Conservation (phyloP, 176 grass and related monocot genomes). For the Echinochloa phyllopogon region DNA sequence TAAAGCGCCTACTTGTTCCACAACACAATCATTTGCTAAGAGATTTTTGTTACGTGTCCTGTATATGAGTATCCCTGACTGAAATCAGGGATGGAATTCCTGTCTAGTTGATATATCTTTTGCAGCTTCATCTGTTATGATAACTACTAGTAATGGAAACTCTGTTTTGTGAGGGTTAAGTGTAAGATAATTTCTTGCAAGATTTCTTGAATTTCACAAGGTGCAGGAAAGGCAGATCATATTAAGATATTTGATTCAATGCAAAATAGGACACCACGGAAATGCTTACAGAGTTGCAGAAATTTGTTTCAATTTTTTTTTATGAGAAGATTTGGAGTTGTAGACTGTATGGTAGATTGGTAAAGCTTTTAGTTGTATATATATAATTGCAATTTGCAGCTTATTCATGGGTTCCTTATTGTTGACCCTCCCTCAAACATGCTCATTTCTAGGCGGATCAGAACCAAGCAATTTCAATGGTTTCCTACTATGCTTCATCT, state of each 20-base stretch:
- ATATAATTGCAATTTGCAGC: not conserved
- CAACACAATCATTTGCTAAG: not conserved
- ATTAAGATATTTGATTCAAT: constrained; percentile 12
- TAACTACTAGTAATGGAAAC: not conserved
- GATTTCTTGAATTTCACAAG: constrained; percentile 20
- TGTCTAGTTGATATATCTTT: constrained; percentile 3
- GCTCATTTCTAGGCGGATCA: constrained; percentile 70
- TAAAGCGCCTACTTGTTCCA: not conserved
- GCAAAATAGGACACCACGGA: not conserved
- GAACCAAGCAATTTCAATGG: constrained; percentile 97
- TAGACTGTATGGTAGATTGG: not conserved
- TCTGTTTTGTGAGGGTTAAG: not conserved
- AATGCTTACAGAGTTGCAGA: constrained; percentile 22
- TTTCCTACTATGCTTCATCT: constrained; percentile 88
- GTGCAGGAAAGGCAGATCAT: not conserved
- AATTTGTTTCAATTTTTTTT: not conserved
- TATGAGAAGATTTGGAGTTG: not conserved
- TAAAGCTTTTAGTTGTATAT: not conserved
- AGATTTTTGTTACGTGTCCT: not conserved
- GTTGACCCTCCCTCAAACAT: constrained; percentile 30
- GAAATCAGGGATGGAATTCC: not conserved
- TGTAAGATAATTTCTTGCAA: not conserved
- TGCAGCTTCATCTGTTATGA: not conserved
- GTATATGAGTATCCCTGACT: not conserved
- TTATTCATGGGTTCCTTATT: constrained; percentile 26